Evolutionary conservation across 2,329 filamentous ascomycete genomes (phyloP), one percentile per base, ranked within the genome.

Genomic region (Tolypocladium pustulatum): DNA sequence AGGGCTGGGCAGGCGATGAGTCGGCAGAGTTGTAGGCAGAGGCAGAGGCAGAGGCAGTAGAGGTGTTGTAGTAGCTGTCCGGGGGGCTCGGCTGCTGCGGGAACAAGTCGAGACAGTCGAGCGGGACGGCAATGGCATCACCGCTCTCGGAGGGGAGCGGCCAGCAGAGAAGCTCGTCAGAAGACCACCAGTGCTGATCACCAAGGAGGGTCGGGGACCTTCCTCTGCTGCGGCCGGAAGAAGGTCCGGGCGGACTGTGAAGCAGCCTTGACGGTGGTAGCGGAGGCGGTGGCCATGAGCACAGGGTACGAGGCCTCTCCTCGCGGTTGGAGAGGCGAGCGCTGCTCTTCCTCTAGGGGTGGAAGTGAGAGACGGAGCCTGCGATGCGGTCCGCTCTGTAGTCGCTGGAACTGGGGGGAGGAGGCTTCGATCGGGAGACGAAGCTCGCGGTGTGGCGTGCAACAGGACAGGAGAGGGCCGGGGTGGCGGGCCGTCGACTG

Each of bases 231-330:
- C 25, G 61, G 62, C 59, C 58, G 36, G 62, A 59, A 63, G 61
- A 62, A 63, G 36, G 9, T 49, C 15, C 55, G 15, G 56, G 5
- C 46, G 34, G 37, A 20, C 40, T 38, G 58, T 12, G 13, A 25
- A 56, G 55, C 56, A 25, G 61, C 58, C 37, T 55, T 20, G 30
- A 40, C 59, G 54, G 59, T 22, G 37, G 59, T 13, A 10, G 54
- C 32, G 8, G 36, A 30, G 38, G 57, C 3, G 58, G 58, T 30
- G 57, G 57, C 64, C 65, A 66, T 65, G 56, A 58, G 60, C 59
- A 58, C 65, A 66, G 58, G 61, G 54, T 63, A 58, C 54, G 57
- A 53, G 30, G 61, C 64, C 64, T 66, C 62, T 65, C 64, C 60
- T 57, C 25, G 32, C n/a, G 3, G 25, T 40, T 53, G 58, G 59